phyloP scores from a whole-genome alignment of 2,329 filamentous ascomycete species.

The Akanthomyces muscarius region DNA sequence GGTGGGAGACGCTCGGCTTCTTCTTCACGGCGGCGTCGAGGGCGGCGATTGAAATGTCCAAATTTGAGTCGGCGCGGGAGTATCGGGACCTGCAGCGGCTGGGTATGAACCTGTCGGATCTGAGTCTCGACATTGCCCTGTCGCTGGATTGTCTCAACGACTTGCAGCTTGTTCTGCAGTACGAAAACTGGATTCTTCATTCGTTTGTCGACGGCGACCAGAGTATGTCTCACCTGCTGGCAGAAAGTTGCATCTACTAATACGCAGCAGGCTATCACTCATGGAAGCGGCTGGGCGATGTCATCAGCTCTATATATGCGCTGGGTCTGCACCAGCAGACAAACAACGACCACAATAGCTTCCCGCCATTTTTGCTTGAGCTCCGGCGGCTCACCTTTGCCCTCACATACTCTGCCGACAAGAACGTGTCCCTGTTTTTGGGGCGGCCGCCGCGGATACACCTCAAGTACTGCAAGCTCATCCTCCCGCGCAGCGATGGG shows the following conservation, averaged over 20 bases:
- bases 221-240: conserved; percentile 29
- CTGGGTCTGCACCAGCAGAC: conserved; percentile 43
- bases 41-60: conserved; percentile 23
- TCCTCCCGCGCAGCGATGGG: conserved; percentile 19
- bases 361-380: conserved; percentile 37
- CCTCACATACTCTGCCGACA: conserved; percentile 42
- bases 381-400: conserved; percentile 39
- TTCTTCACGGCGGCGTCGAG: conserved; percentile 24
- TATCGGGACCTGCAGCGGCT: conserved; percentile 20
- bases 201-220: conserved; percentile 41
- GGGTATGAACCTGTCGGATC: conserved; percentile 23
- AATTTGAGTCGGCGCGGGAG: conserved; percentile 20
- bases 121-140: conserved; percentile 24
- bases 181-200: conserved; percentile 44
- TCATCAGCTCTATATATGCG: conserved; percentile 43
- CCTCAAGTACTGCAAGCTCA: conserved; percentile 38
- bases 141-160: conserved; percentile 36
- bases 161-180: conserved; percentile 41
- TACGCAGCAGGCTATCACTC: conserved; percentile 38
- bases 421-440: conserved; percentile 46
- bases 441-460: conserved; percentile 44
- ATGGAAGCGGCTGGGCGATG: conserved; percentile 44
- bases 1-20: conserved; percentile 27
- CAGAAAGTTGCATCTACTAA: neutral
- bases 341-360: conserved; percentile 19